Evolutionary conservation across 306 rosid species (phyloP).

Genomic region (Carpinus viminea): DNA sequence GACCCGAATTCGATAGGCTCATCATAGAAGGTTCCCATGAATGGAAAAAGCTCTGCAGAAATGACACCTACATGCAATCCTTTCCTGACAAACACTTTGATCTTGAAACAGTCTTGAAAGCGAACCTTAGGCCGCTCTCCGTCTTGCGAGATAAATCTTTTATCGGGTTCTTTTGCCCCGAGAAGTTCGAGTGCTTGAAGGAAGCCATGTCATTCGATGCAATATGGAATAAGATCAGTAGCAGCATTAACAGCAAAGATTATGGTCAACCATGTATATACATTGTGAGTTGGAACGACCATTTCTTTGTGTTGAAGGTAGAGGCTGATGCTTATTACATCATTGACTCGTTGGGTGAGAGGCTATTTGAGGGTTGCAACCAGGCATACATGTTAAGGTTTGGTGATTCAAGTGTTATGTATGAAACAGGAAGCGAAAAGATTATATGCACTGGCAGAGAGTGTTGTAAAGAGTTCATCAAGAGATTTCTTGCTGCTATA

Average conservation of each 20-base stretch:
- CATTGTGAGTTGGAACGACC: constrained; percentile 92
- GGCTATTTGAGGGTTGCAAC: constrained; percentile 70
- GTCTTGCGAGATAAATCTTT: constrained; percentile 53
- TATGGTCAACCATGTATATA: constrained; percentile 42
- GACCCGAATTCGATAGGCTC: constrained; percentile 55
- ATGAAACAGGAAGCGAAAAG: constrained; percentile 20
- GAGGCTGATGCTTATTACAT: constrained; percentile 65
- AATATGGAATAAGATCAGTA: constrained; percentile 61
- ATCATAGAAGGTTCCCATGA: constrained; percentile 63
- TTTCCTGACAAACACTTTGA: constrained; percentile 78
- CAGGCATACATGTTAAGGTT: constrained; percentile 66
- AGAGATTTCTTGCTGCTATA: constrained; percentile 67
- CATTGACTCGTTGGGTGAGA: constrained; percentile 67
- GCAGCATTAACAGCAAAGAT: constrained; percentile 1
- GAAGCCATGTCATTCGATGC: constrained; percentile 73
- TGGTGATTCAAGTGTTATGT: constrained; percentile 52
- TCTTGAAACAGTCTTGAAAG: constrained; percentile 69
- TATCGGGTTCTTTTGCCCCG: constrained; percentile 73
- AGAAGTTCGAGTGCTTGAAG: constrained; percentile 64
- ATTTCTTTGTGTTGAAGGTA: constrained; percentile 72
- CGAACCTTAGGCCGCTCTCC: constrained; percentile 49
- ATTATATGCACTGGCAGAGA: constrained; percentile 62
- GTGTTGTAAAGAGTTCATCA: constrained; percentile 76
- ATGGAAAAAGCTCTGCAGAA: constrained; percentile 66
- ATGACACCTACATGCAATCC: constrained; percentile 32